Base-by-base conservation (phyloP, 2,329 filamentous ascomycete species). In the Aspergillus sojae region DNA sequence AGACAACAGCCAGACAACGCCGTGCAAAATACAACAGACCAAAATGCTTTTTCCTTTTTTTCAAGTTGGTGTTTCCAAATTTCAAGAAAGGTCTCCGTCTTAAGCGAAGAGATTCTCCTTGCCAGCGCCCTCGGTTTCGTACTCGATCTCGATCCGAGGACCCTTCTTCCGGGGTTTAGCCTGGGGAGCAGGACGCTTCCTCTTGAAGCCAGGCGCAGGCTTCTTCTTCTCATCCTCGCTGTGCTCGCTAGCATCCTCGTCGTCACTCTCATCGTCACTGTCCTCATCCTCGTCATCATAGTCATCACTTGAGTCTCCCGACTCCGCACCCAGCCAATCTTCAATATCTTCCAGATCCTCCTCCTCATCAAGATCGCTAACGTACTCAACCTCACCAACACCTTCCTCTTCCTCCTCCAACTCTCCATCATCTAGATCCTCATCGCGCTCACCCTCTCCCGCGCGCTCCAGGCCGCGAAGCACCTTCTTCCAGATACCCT, bases 401-500 rank as follows among this genome's bases (percentile, higher is more conserved):
- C 88, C 89, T 69, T 91, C 89, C 66, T 88, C 86, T 71, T 91
- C 89, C 48, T 88, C 84, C 30, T 93, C 91, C 41, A 91, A 89
- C 69, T 96, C 88, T 11, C 94, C 94, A 70, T 94, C 89, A 76
- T 97, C 94, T 77, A 95, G 79, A 77, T 98, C 94, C 80, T 93
- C 88, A 77, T 97, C 94, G 60, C 92, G 85, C 67, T 87, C 84
- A 52, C 91, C 94, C 73, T 96, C 89, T 63, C 94, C 94, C 71
- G 91, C 90, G 70, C 91, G 87, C 85, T 99, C 95, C 79, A 99
- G 85, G 4, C 93, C 93, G 65, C 89, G 89, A 71, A 99, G 88
- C 9, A 99, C 95, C 86, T 94, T 96, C 86, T 96, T 96, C 95
- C 95, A 99, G 65, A 99, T 93, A 16, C 87, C 86, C 78, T 97